Conservation (phyloP, 768 basidiomycete genomes). For the Suillus luteus region DNA sequence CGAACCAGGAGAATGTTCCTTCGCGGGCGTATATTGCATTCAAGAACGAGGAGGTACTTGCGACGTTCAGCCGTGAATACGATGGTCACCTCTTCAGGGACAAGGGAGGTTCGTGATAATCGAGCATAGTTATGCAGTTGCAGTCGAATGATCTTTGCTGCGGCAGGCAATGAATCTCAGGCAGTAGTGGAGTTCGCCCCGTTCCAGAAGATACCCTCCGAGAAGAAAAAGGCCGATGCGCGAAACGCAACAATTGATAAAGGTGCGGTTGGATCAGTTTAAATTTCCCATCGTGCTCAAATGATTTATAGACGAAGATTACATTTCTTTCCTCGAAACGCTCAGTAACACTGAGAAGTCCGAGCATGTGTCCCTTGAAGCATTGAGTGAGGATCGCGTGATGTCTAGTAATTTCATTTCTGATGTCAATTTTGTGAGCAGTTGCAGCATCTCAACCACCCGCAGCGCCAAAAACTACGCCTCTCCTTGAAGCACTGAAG, state of each 20-base stretch:
- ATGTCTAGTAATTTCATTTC: neutral
- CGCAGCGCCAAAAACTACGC: conserved; percentile 77
- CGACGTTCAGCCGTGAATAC: conserved; percentile 78
- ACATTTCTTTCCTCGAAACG: conserved; percentile 75
- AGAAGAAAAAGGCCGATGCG: conserved; percentile 77
- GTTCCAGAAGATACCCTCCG: conserved; percentile 79
- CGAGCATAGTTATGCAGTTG: neutral
- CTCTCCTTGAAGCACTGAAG: conserved; percentile 90
- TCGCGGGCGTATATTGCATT: conserved; percentile 94
- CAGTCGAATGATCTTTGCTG: conserved; percentile 3
- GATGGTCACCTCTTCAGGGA: conserved; percentile 93
- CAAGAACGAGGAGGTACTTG: conserved; percentile 69
- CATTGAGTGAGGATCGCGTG: conserved; percentile 48
- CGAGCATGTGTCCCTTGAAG: conserved; percentile 67
- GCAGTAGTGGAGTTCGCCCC: conserved; percentile 95
- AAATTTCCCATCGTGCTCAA: conserved; percentile 9
- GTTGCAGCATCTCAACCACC: conserved; percentile 66
- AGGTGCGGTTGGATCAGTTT: conserved; percentile 46
- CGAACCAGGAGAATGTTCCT: conserved; percentile 81
- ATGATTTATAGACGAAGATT: conserved; percentile 70
- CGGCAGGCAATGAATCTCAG: conserved; percentile 85
- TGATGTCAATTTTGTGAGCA: conserved; percentile 24
- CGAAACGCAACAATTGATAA: conserved; percentile 88
- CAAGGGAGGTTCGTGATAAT: conserved; percentile 69
- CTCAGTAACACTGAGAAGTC: conserved; percentile 54